Evolutionary conservation across 495 filamentous ascomycete species (phyloP).

Genomic region (Neurospora tetraspora): DNA sequence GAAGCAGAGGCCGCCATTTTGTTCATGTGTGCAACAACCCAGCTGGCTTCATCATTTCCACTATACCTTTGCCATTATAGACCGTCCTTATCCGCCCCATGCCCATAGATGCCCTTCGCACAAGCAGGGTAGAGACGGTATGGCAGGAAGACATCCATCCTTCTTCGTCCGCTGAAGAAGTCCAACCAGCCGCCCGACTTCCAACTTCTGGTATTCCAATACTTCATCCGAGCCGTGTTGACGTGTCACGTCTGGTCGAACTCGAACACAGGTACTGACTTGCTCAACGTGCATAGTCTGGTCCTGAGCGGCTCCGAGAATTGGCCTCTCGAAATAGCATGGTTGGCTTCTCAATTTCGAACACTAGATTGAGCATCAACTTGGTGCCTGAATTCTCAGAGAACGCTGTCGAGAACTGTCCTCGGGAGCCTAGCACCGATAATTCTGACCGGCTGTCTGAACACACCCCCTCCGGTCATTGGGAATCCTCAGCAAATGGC

Average conservation of each 20-base stretch:
- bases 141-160: neutral
- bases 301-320: neutral
- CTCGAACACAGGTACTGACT: neutral
- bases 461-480: neutral
- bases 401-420: neutral
- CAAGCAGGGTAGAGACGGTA: neutral
- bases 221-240: neutral
- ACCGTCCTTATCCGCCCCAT: neutral
- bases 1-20: constrained; percentile 8
- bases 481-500: neutral
- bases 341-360: neutral
- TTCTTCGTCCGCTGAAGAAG: neutral
- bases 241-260: neutral
- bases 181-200: neutral
- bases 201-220: neutral
- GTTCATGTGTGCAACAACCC: constrained; percentile 15
- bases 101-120: neutral
- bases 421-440: neutral
- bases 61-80: neutral
- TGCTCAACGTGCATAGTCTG: neutral
- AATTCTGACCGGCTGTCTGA: neutral
- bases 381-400: neutral
- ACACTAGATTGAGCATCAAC: neutral
- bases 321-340: neutral
- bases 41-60: neutral